phyloP scores from a whole-genome alignment of 768 basidiomycete genomes.

The Sutorius australiensis region DNA sequence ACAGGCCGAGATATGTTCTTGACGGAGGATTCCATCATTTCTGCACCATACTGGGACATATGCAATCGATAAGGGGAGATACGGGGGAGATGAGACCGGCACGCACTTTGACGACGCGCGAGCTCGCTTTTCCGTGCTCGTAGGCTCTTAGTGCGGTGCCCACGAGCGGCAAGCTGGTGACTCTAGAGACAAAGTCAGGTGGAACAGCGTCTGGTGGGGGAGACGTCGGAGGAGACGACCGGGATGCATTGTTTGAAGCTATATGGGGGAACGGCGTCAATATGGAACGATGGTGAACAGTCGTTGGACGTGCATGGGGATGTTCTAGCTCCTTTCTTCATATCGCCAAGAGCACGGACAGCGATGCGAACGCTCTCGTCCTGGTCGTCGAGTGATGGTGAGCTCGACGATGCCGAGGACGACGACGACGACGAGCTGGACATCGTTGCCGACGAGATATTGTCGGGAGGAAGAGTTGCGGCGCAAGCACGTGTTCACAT shows the following conservation, averaged over 20 bases:
- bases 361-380: slow-evolving; percentile 81
- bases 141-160: slow-evolving; percentile 70
- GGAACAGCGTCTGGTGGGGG: slow-evolving; percentile 9
- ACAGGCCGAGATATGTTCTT: slow-evolving; percentile 79
- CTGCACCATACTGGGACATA: slow-evolving; percentile 70
- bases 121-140: slow-evolving; percentile 80
- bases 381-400: slow-evolving; percentile 41
- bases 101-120: slow-evolving; percentile 78
- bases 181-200: slow-evolving; percentile 46
- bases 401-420: slow-evolving; percentile 6
- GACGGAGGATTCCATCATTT: slow-evolving; percentile 82
- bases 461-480: not conserved
- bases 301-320: slow-evolving; percentile 13
- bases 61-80: slow-evolving; percentile 7
- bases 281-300: not conserved
- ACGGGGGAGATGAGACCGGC: not conserved
- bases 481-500: slow-evolving; percentile 6
- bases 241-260: slow-evolving; percentile 13
- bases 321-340: slow-evolving; percentile 50
- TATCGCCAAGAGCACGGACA: slow-evolving; percentile 70
- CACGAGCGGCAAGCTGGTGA: slow-evolving; percentile 69
- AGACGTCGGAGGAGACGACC: slow-evolving; percentile 11
- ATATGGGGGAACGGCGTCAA: not conserved
- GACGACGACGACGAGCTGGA: slow-evolving; percentile 9
- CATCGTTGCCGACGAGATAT: slow-evolving; percentile 12